These are phyloP conservation scores for Mortierella hygrophila DNA, from an alignment of 192 early-diverging fungal genomes.

Conservation along the genomic window DNA sequence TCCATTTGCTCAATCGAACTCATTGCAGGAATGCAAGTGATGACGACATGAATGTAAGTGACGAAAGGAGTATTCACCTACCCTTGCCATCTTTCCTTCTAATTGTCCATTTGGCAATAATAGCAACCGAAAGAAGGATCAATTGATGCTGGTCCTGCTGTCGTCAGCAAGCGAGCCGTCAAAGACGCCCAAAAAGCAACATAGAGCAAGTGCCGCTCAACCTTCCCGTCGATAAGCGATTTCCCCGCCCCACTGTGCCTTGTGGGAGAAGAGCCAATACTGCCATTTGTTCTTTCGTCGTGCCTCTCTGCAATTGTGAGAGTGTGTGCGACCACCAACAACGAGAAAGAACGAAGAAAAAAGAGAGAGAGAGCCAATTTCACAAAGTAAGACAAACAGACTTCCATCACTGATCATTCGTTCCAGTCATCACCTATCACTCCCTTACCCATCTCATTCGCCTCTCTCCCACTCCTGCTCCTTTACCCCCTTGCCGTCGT, in stretches of 20 bases:
- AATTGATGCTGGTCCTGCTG: background rate
- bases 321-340: no score
- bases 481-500: no score
- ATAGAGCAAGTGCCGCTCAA: background rate
- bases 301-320: background rate
- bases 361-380: background rate
- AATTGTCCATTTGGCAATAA: background rate
- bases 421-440: no score
- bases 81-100: background rate
- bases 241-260: background rate
- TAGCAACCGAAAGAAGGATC: background rate
- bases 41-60: background rate
- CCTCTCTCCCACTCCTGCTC: no score
- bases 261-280: background rate
- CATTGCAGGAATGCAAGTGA: background rate
- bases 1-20: background rate
- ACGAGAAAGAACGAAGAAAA: background rate
- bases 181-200: background rate
- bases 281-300: background rate
- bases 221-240: slow-evolving; percentile 3
- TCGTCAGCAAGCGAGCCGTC: background rate
- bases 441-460: no score
- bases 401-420: no score
- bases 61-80: background rate
- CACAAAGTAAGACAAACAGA: background rate